Conservation (phyloP, 441 rosid species). For the Erodium chrysanthum region DNA sequence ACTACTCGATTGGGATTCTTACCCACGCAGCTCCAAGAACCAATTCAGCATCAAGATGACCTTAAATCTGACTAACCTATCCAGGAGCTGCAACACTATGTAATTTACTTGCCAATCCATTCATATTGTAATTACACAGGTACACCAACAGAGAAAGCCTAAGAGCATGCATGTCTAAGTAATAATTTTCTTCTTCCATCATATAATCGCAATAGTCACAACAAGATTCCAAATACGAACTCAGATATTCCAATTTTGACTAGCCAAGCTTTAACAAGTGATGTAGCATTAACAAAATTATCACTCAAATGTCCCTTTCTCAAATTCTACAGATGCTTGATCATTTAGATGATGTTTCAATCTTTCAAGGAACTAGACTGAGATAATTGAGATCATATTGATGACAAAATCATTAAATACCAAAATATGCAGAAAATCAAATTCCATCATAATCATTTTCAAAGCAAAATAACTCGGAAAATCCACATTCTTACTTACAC, state of each 20-base stretch:
- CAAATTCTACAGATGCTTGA: background rate
- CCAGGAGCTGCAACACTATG: background rate
- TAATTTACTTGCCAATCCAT: background rate
- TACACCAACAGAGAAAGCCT: background rate
- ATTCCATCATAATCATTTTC: background rate
- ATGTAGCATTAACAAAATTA: background rate
- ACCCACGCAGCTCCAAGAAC: constrained; percentile 9
- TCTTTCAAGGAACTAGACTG: background rate
- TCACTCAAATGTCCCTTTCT: background rate
- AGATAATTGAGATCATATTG: background rate
- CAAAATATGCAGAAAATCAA: constrained; percentile 1
- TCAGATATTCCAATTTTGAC: background rate
- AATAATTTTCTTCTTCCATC: background rate
- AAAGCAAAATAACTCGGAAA: background rate
- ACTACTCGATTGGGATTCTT: constrained; percentile 34
- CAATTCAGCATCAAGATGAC: background rate
- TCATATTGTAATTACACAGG: background rate
- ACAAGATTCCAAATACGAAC: background rate
- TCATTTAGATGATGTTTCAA: background rate
- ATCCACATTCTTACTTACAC: too few species aligned
- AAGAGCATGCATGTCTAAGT: background rate
- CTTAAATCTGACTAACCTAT: background rate
- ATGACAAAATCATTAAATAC: background rate
- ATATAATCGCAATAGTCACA: background rate
- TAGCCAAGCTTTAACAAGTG: background rate